Base-by-base conservation (phyloP, 2,329 filamentous ascomycete genomes). In the Parasarocladium wereldwijsianum region DNA sequence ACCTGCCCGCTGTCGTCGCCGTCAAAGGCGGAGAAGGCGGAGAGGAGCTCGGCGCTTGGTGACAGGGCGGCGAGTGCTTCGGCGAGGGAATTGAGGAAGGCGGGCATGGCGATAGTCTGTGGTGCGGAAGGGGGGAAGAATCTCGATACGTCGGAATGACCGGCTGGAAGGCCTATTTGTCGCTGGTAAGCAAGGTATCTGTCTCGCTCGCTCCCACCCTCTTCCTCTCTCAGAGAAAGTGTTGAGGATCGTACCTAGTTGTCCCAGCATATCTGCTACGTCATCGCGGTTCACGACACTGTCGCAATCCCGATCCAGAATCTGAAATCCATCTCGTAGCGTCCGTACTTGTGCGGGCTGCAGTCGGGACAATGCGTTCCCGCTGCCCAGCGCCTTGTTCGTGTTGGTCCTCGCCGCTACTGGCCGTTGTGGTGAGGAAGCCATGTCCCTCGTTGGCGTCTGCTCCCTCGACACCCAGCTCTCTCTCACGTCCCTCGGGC, bases 1-100 rank as follows among this genome's bases (percentile, higher is more conserved):
- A 96, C 74, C 52, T 94, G 85, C 3, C 90, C 90, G 43, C 81
- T 90, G 49, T 98, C 90, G 38, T 93, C 85, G 37, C 93, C 82
- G 46, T 98, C 90, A 48, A 96, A 96, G 0, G 90, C 90, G 3
- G 84, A 84, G 41, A 98, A 87, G 0, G 90, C 90, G 2, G 85
- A 87, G 13, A 84, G 60, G 8, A 98, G 66, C 48, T 98, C 90
- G 11, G 73, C 67, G 14, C 74, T 70, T 0, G 81, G 76, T 1
- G 83, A 92, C 12, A 96, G 62, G 0, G 75, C 68, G 2, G 73
- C 70, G 3, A 96, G 62, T 3, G 81, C 67, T 8, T 71, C 69
- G 1, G 86, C 81, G 2, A 98, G 62, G 1, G 76, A 77, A 46
- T 84, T 87, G 14, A 98, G 66, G 49, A 93, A 98, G 4, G 76